Evolutionary conservation across 2,329 filamentous ascomycete species (phyloP), one percentile per base, ranked within the genome.

Genomic region (Orbilia quercus): DNA sequence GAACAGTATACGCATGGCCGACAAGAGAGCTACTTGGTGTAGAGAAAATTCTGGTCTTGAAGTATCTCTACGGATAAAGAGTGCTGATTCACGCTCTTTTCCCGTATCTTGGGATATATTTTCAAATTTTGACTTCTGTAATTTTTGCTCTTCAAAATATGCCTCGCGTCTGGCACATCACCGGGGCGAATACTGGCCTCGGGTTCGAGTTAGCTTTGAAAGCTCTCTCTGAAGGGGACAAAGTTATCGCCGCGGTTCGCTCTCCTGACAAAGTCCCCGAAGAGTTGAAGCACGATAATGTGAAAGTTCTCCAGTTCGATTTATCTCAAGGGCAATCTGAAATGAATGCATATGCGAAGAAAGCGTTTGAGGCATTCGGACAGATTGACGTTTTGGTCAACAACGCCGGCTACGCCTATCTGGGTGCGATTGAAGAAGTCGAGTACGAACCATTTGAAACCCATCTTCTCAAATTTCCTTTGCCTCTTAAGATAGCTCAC

Each of bases 181-280:
- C 82, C 7, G 84, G 83, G n/a, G 81, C 81, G 1, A 82, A 82
- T 36, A 81, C 79, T 11, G 84, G 84, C 55, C 81, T 85, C 71
- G 84, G 84, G 38, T 80, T 82, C 42, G 78, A 80, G 67, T 79
- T 85, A 2, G 80, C 81, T 31, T 80, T 83, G 14, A 79, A 81
- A 22, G 82, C 80, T 34, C 81, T 84, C 55, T 77, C 77, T 0
- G 79, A 80, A 4, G 82, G 83, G 14, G 82, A 85, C 75, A 80
- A 78, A 42, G 84, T 85, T 63, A 81, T 86, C 53, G 84, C 83
- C n/a, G 81, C 82, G 7, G 81, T 82, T 6, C 83, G 84, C 23
- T 81, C 79, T 63, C 77, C 79, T 0, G 73, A 79, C 1, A 79
- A 80, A 55, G 77, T 83, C 20, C 54, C 76, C 14, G 77, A 79